Percentiles rank a stretch among this genome's conserved stretches.
Evolutionary conservation across 1,284 basidiomycete genomes (phyloP).

Genomic region (Apiotrichum domesticum): DNA sequence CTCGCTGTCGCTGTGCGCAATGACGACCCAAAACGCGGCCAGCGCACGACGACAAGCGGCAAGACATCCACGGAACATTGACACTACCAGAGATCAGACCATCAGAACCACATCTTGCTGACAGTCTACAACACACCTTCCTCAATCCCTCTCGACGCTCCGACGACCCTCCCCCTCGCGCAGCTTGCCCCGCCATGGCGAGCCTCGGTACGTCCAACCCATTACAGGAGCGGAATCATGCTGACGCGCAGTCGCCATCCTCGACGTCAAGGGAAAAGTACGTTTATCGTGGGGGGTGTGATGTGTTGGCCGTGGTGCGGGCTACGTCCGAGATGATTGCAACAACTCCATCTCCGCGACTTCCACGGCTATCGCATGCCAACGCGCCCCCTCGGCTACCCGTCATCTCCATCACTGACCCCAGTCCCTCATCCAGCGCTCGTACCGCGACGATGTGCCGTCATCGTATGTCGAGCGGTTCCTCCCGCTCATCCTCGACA

Average conservation of each 20-base stretch:
- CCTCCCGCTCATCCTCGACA: slow-evolving; percentile 86
- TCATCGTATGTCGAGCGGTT: slow-evolving; percentile 86
- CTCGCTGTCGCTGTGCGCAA: too few species aligned
- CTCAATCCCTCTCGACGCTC: neutral
- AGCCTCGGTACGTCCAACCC: slow-evolving; percentile 26
- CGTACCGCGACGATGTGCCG: slow-evolving; percentile 93
- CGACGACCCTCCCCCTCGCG: neutral
- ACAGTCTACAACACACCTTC: too few species aligned
- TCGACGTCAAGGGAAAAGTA: slow-evolving; percentile 88
- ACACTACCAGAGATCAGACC: too few species aligned
- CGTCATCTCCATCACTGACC: neutral
- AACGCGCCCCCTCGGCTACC: too few species aligned
- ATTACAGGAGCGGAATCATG: too few species aligned
- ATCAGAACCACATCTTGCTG: too few species aligned
- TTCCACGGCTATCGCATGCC: neutral
- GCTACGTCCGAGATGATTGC: too few species aligned
- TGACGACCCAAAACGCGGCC: too few species aligned
- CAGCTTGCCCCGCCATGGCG: slow-evolving; percentile 24
- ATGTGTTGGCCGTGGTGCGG: too few species aligned
- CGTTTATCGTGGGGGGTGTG: too few species aligned
- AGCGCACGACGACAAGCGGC: too few species aligned
- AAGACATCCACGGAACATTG: too few species aligned
- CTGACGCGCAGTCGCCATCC: slow-evolving; percentile 64
- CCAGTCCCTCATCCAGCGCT: slow-evolving; percentile 91
- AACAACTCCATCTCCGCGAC: neutral